Base-by-base conservation (phyloP, 2,329 filamentous ascomycete species). In the Clathrospora elynae region DNA sequence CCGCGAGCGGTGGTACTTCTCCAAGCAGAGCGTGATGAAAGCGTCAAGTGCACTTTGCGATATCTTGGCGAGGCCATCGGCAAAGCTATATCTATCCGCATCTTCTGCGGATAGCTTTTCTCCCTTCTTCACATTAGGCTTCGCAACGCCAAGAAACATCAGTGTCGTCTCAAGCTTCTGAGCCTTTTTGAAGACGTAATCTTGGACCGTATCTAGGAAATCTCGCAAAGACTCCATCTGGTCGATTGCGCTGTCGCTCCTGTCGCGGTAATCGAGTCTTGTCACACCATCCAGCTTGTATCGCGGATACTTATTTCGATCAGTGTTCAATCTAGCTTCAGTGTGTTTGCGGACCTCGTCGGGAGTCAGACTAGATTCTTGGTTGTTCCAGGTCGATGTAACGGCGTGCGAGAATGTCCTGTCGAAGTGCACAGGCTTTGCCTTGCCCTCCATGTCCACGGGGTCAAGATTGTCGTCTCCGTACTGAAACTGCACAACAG, bases 401-500 rank as follows among this genome's bases (percentile, higher is more conserved):
- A 85, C 77, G 2, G 81, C 76, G 64, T 97, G 92, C 12, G 84
- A 90, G 78, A 90, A 97, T 0, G 92, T 96, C 32, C 92, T 84
- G 37, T 88, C 84, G 64, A 97, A 96, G 63, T 96, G 82, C 35
- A 99, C 93, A 4, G 93, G 93, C 59, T 88, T 89, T 6, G 90
- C 92, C 51, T 87, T 86, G 29, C 90, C 93, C 70, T 99, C 93
- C 92, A 99, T 99, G 65, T 97, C 91, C 13, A 96, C 87, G 1
- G 93, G 93, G 68, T 99, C 93, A 20, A 99, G 78, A 52, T 92
- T 91, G 64, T 99, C 93, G 20, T 93, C 93, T 67, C 93, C 93
- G 61, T 95, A 99, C 64, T 96, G 90, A 73, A 99, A 97, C 67
- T 99, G 93, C 2, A 99, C 90, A 48, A 99, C 87, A 20, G 85